Evolutionary conservation across 176 grass and related monocot species (phyloP), one percentile per base, ranked within the genome.

Genomic region (Luzula sylvatica): DNA sequence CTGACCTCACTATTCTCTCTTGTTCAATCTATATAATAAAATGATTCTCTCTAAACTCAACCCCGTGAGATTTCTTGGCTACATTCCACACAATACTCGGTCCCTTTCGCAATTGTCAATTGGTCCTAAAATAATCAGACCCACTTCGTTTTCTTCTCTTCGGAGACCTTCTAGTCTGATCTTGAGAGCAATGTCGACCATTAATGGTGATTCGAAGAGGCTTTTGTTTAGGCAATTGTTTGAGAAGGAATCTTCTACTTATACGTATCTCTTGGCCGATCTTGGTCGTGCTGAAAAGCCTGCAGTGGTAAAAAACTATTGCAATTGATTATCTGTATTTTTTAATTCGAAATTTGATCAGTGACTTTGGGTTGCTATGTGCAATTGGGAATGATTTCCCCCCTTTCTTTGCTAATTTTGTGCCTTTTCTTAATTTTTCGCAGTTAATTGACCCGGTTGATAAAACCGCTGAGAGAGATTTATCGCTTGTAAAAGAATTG

Each of bases 251-350:
- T 89, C 85, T 50, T 70, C 45, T 57, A 96, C 92, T 1, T 96
- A 96, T 64, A 96, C 92, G 38, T 96, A 96, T 66, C 85, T 96
- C 53, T 78, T 96, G 64, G 92, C 92, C 26, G 92, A 96, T 68
- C 38, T 89, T n/a, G 43, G 50, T 25, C 81, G 82, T 42, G 74
- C 81, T 16, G 85, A 86, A 14, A 96, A 77, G 42, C 85, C 85
- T 15, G 92, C 92, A 20, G 75, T 96, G 85, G 92, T 96, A 71
- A 81, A 68, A 69, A 14, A 21, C 20, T 42, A 35, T n/a, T 61
- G 45, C 30, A 57, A 46, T 19, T 56, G 42, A 24, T 23, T 35
- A 44, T 43, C 50, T 45, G 11, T 15, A 6, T 45, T 63, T 32
- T 30, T 55, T 11, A 39, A n/a, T 38, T 7, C 49, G 41, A 13